These are phyloP conservation scores for Flaveria robusta DNA, from an alignment of 129 eudicot species.

Conservation along the genomic window DNA sequence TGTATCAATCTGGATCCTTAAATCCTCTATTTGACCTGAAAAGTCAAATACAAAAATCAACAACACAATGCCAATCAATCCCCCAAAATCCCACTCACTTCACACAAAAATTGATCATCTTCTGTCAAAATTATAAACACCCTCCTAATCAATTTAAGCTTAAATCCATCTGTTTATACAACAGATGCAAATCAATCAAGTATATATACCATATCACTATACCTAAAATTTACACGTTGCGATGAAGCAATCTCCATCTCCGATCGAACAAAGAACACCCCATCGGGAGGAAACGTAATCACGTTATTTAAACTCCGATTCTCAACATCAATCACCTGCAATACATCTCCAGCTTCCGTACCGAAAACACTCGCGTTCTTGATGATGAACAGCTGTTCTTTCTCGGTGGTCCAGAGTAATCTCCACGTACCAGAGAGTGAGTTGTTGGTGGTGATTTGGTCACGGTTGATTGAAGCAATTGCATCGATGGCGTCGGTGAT, in stretches of 20 bases:
- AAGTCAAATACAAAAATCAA: constrained; percentile 14
- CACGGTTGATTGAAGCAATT: constrained; percentile 52
- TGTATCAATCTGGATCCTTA: background rate
- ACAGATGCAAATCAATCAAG: no score
- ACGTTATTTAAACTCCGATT: constrained; percentile 61
- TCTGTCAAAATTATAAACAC: background rate
- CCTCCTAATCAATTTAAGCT: no score
- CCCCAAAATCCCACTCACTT: background rate
- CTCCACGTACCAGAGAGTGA: constrained; percentile 92
- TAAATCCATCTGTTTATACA: background rate
- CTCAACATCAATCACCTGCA: constrained; percentile 92
- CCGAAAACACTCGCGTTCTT: constrained; percentile 72
- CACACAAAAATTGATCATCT: background rate
- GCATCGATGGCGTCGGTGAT: constrained; percentile 67
- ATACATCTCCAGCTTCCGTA: constrained; percentile 78
- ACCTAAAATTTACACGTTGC: constrained; percentile 89
- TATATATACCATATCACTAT: background rate
- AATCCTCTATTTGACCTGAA: background rate
- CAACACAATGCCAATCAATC: background rate
- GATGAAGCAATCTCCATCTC: constrained; percentile 66
- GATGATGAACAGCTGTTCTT: constrained; percentile 79
- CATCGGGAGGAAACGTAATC: constrained; percentile 88
- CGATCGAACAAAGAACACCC: constrained; percentile 86
- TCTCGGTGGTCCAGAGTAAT: constrained; percentile 90
- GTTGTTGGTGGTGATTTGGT: constrained; percentile 53